Base-by-base conservation (phyloP, 805 yeast genomes). In the Ogataea minuta region DNA sequence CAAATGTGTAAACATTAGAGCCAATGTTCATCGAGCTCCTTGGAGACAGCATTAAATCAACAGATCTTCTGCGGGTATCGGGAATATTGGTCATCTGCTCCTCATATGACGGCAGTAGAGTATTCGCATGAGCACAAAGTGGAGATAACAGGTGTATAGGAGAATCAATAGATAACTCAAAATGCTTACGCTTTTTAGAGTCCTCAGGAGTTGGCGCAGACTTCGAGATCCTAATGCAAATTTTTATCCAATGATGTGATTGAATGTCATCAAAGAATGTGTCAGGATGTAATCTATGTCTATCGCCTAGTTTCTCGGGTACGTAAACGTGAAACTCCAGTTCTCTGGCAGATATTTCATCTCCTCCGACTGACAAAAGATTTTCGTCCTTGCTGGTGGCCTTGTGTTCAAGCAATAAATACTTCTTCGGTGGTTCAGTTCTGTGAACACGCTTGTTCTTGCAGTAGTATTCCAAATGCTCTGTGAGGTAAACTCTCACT, bases 191-290 rank as follows among this genome's bases (percentile, higher is more conserved):
- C 56, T 86, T 86, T 6, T 45, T 35, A 2, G 64, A 63, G 27
- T 63, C 59, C 16, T 59, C 66, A 31, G 67, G 63, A 2, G 71
- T 68, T 2, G 79, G 75, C 30, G 84, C 80, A n/a, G 71, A 56
- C 49, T 74, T 77, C 4, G 95, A 85, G 27, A 93, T 68, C 36
- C 98, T 67, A 36, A 93, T 64, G 47, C 95, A 84, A 11, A 93
- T 74, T 63, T 93, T 93, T 53, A 93, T 80, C 97, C 99, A 93
- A 64, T 93, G 99, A 54, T 86, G 91, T 6, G 93, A 74, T 63
- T 88, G 90, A 46, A 93, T 88, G 51, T 79, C 80, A 16, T 74
- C 77, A 50, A 74, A 82, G 3, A 86, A 77, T 0, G 96, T 86
- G 61, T 93, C 95, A 1, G 98, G 96, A 53, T 88, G 96, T 20